Conservation (phyloP, 768 basidiomycete species). For the Asterophora lycoperdoides region DNA sequence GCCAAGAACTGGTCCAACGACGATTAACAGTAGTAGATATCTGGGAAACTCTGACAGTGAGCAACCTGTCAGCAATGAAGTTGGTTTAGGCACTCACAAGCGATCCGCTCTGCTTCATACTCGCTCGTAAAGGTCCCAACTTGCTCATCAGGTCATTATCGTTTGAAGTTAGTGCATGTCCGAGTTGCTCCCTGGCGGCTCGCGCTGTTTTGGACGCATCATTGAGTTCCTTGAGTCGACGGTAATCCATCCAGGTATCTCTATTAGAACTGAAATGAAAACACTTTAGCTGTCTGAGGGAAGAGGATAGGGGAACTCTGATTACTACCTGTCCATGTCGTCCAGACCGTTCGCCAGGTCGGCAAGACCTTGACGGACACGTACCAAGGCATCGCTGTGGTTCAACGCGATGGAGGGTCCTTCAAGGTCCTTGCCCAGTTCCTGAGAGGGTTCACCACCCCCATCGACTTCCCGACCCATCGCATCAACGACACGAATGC, state of each 20-base stretch:
- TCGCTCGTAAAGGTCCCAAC: slow-evolving; percentile 29
- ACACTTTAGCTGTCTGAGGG: slow-evolving; percentile 1
- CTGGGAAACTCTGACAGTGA: slow-evolving; percentile 11
- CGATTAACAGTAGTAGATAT: slow-evolving; percentile 14
- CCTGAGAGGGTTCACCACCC: slow-evolving; percentile 15
- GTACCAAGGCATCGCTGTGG: slow-evolving; percentile 50
- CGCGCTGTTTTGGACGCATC: slow-evolving; percentile 24
- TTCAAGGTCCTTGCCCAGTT: slow-evolving; percentile 20
- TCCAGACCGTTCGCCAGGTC: slow-evolving; percentile 53
- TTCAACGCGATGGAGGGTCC: slow-evolving; percentile 24
- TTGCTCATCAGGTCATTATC: slow-evolving; percentile 32
- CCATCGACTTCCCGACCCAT: slow-evolving; percentile 59
- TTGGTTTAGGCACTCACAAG: slow-evolving; percentile 29
- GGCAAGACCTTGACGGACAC: slow-evolving; percentile 54
- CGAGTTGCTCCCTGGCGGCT: slow-evolving; percentile 42
- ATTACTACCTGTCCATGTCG: slow-evolving; percentile 52
- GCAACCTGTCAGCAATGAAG: not conserved
- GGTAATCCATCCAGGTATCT: slow-evolving; percentile 33
- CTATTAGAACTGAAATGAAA: slow-evolving; percentile 33
- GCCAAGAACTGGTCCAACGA: slow-evolving; percentile 25
- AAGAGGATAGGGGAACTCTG: slow-evolving; percentile 8
- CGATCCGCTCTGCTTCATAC: slow-evolving; percentile 31
- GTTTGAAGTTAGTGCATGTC: slow-evolving; percentile 35
- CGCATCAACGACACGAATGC: slow-evolving; percentile 62
- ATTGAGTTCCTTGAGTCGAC: slow-evolving; percentile 13